Evolutionary conservation across 768 basidiomycete species (phyloP).

Genomic region (Collybiopsis confluens): DNA sequence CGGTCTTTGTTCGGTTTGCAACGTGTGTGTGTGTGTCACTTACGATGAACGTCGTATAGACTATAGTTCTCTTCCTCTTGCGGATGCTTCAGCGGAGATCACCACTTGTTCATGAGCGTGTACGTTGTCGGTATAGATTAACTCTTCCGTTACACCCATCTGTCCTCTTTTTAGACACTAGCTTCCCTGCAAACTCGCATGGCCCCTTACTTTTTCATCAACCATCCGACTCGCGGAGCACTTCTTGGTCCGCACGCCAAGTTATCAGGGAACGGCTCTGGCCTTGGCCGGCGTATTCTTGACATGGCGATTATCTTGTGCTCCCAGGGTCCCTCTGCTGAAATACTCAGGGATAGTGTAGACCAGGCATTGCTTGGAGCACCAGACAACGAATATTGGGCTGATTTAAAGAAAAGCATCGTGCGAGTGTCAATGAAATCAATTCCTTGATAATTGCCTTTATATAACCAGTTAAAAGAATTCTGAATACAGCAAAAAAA

Average conservation of each 20-base stretch:
- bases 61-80: constrained; percentile 60
- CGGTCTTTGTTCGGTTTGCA: not conserved
- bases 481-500: not conserved
- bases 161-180: constrained; percentile 33
- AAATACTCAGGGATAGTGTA: constrained; percentile 24
- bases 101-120: constrained; percentile 23
- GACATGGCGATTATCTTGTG: constrained; percentile 47
- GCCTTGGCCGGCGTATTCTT: constrained; percentile 54
- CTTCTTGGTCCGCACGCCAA: constrained; percentile 75
- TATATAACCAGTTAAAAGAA: too few relatives aligned
- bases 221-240: constrained; percentile 70
- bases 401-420: constrained; percentile 16
- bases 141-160: not conserved
- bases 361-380: constrained; percentile 33
- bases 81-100: constrained; percentile 54
- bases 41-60: constrained; percentile 23
- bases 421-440: too few relatives aligned
- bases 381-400: constrained; percentile 37
- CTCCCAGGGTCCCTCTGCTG: constrained; percentile 10
- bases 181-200: constrained; percentile 53
- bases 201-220: constrained; percentile 75
- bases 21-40: not conserved
- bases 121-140: not conserved
- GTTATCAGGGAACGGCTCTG: constrained; percentile 36
- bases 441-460: too few relatives aligned